Evolutionary conservation across 169 alveolate species (phyloP).

Genomic region (Perkinsus olseni): DNA sequence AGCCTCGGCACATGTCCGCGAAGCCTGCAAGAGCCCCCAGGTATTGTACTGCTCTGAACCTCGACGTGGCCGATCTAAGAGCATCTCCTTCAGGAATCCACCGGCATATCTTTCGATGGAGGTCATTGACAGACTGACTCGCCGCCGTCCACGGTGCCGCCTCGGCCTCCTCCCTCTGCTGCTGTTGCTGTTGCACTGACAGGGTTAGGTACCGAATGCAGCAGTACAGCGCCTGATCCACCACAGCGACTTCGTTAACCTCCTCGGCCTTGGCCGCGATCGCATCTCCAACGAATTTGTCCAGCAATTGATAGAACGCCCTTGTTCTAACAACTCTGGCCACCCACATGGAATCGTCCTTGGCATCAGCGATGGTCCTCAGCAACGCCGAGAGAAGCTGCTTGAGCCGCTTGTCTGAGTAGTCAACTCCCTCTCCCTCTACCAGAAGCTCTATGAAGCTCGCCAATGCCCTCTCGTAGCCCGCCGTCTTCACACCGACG

Average conservation of each 20-base stretch:
- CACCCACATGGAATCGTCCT: not conserved
- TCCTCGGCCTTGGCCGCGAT: not conserved
- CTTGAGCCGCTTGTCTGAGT: not conserved
- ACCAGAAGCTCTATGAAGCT: not conserved
- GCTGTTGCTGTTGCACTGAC: not conserved
- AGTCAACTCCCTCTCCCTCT: not conserved
- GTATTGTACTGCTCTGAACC: not conserved
- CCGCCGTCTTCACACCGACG: not conserved
- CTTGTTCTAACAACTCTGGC: not conserved
- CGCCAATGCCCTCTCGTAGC: not conserved
- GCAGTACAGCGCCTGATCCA: not conserved
- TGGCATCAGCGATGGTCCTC: not conserved
- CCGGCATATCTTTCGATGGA: not conserved
- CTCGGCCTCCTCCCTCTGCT: not conserved
- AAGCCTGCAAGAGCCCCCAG: not conserved
- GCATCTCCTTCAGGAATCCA: not conserved
- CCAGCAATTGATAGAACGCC: not conserved
- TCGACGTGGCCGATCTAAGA: not conserved
- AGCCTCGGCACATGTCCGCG: not conserved
- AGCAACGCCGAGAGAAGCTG: not conserved
- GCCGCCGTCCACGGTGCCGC: not conserved
- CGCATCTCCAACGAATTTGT: not conserved
- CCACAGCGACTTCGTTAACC: not conserved
- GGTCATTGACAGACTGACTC: not conserved
- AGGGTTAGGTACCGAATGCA: not conserved